A percentile compares a stretch with the other conserved stretches of the same genome.
Evolutionary conservation across 2,329 filamentous ascomycete genomes (phyloP).

Genomic region (Alternaria sp.): DNA sequence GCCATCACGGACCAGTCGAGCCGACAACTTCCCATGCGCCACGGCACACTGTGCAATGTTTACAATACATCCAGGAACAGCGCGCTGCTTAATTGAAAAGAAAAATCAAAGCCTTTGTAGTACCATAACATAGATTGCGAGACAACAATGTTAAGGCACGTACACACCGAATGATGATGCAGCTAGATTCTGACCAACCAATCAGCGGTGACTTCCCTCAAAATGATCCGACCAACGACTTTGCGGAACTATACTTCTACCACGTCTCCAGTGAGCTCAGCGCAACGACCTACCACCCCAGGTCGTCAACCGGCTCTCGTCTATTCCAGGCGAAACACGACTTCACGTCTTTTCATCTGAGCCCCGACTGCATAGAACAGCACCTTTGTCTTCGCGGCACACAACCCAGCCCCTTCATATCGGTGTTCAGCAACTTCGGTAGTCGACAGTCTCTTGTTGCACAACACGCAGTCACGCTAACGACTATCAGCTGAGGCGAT

Average conservation of each 20-base stretch:
- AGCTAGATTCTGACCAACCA: conserved; percentile 1
- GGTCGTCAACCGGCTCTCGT: accelerated
- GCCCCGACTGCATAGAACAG: neutral
- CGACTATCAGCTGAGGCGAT: neutral
- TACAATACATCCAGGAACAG: neutral
- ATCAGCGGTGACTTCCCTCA: conserved; percentile 4
- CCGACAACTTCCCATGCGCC: neutral
- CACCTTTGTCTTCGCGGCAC: neutral
- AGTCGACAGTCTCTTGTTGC: neutral
- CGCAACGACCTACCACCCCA: neutral
- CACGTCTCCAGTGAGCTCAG: conserved; percentile 6
- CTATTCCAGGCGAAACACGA: neutral
- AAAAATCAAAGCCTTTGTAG: neutral
- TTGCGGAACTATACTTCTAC: neutral
- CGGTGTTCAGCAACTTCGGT: conserved; percentile 13
- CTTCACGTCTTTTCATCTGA: neutral
- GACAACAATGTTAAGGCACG: conserved; percentile 10
- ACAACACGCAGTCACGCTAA: accelerated
- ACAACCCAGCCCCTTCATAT: conserved; percentile 2
- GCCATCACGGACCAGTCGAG: conserved; percentile 15
- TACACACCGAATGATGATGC: neutral
- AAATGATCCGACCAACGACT: neutral
- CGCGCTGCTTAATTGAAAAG: neutral
- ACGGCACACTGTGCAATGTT: neutral
- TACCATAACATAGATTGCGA: neutral